Conservation (phyloP, 495 filamentous ascomycete species). For the Penicillium paradoxum region DNA sequence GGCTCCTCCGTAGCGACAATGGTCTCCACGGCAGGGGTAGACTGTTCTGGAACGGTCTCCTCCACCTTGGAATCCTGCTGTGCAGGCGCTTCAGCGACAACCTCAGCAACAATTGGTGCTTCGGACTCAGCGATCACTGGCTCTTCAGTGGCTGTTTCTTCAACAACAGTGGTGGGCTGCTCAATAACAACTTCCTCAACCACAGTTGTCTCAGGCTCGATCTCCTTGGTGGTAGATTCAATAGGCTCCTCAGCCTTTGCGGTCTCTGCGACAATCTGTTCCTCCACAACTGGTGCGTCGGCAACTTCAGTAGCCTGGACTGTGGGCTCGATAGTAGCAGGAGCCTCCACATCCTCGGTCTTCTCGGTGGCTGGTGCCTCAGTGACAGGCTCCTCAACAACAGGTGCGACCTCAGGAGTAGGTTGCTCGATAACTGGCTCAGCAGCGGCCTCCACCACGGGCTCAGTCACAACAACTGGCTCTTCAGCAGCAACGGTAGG, state of each 20-base stretch:
- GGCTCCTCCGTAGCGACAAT: not conserved
- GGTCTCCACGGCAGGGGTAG: not conserved
- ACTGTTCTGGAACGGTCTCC: conserved; percentile 3
- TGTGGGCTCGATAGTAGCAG: conserved; percentile 1
- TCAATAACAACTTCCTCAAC: conserved; percentile 4
- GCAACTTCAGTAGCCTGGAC: not conserved
- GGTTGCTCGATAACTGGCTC: not conserved
- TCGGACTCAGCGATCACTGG: not conserved
- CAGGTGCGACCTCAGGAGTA: not conserved
- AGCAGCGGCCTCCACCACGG: not conserved
- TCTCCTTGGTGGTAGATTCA: conserved; percentile 2
- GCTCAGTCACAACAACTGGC: not conserved
- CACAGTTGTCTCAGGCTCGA: conserved; percentile 4
- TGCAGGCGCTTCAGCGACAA: conserved; percentile 1
- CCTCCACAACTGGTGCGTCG: conserved; percentile 6
- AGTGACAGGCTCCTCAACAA: not conserved
- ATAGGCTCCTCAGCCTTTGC: not conserved
- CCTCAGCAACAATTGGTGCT: conserved; percentile 3
- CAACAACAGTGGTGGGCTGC: conserved; percentile 1
- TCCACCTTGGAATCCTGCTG: conserved; percentile 6
- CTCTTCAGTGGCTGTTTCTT: not conserved
- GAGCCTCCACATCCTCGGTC: not conserved
- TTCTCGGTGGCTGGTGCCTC: not conserved
- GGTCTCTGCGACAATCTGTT: conserved; percentile 1
- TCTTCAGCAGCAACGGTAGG: not conserved